These are phyloP conservation scores for Pichia sp. DNA, from an alignment of 1,139 yeast species.

Conservation along the genomic window DNA sequence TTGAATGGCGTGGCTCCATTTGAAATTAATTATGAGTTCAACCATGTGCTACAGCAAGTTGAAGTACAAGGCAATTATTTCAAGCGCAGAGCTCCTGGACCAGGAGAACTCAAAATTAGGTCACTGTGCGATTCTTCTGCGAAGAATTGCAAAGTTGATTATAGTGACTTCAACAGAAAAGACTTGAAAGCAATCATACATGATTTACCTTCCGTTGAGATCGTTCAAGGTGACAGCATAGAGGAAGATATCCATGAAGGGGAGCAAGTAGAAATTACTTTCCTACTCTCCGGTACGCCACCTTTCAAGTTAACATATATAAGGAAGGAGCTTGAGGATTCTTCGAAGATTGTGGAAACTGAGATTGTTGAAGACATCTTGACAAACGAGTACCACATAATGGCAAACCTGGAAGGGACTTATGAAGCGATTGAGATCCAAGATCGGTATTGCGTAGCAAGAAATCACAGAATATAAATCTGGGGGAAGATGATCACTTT, in stretches of 20 bases:
- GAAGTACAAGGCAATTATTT: slow-evolving; percentile 52
- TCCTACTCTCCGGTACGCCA: slow-evolving; percentile 66
- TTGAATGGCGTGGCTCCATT: slow-evolving; percentile 81
- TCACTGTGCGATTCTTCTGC: slow-evolving; percentile 76
- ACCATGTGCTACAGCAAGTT: slow-evolving; percentile 57
- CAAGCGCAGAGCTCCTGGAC: slow-evolving; percentile 71
- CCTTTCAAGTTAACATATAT: slow-evolving; percentile 62
- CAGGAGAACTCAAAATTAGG: slow-evolving; percentile 69
- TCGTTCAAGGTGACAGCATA: slow-evolving; percentile 71
- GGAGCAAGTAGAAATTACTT: slow-evolving; percentile 68
- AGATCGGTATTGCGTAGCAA: slow-evolving; percentile 74
- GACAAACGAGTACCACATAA: slow-evolving; percentile 62
- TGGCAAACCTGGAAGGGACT: slow-evolving; percentile 85
- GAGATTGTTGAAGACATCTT: slow-evolving; percentile 69
- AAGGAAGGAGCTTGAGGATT: slow-evolving; percentile 40
- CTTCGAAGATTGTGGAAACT: slow-evolving; percentile 62
- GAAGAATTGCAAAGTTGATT: slow-evolving; percentile 59
- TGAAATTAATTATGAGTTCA: slow-evolving; percentile 67
- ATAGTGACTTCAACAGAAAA: slow-evolving; percentile 36
- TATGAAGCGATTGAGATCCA: slow-evolving; percentile 86
- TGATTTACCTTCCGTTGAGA: slow-evolving; percentile 87
- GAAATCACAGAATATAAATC: slow-evolving; percentile 28
- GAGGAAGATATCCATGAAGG: slow-evolving; percentile 86
- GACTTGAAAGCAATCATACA: slow-evolving; percentile 57
- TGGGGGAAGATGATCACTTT: no score